A percentile compares a stretch with the other conserved stretches of the same genome.
Evolutionary conservation across 1,284 basidiomycete genomes (phyloP).

Genomic region (Testicularia cyperi): DNA sequence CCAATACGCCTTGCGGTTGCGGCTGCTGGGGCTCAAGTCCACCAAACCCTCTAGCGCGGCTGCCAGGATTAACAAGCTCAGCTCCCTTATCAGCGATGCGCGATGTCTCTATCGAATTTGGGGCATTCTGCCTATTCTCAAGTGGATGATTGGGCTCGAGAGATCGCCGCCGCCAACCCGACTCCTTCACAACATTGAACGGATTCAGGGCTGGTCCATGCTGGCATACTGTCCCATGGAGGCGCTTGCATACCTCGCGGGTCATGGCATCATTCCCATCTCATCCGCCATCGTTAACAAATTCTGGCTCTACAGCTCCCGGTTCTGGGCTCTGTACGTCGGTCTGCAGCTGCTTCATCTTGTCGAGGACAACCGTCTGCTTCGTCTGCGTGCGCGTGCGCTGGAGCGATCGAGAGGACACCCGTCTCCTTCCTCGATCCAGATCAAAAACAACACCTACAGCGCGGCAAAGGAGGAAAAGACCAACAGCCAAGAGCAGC

Average conservation of each 20-base stretch:
- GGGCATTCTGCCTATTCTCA: constrained; percentile 58
- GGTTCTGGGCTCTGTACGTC: constrained; percentile 58
- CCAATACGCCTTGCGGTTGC: constrained; percentile 45
- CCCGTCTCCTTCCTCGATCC: constrained; percentile 39
- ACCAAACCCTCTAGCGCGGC: constrained; percentile 35
- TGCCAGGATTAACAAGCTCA: constrained; percentile 35
- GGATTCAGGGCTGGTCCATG: constrained; percentile 59
- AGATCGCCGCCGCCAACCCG: constrained; percentile 49
- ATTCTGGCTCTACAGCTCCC: constrained; percentile 49
- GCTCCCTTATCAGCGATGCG: constrained; percentile 49
- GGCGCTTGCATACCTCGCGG: constrained; percentile 55
- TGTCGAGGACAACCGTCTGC: constrained; percentile 57
- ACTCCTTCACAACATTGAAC: constrained; percentile 55
- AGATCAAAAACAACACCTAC: constrained; percentile 17
- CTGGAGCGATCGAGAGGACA: constrained; percentile 55
- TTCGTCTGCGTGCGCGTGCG: constrained; percentile 53
- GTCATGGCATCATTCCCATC: constrained; percentile 50
- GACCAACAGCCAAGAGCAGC: constrained; percentile 41
- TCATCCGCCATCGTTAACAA: constrained; percentile 39
- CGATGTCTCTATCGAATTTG: constrained; percentile 56
- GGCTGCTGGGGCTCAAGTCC: constrained; percentile 35
- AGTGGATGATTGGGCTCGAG: constrained; percentile 58
- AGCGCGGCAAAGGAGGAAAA: constrained; percentile 14
- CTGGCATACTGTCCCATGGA: constrained; percentile 58
- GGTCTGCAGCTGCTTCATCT: constrained; percentile 55